Percentiles rank a stretch among this genome's conserved stretches.
These are phyloP conservation scores for Candida pseudoglaebosa DNA, from an alignment of 805 yeast genomes.

Conservation along the genomic window DNA sequence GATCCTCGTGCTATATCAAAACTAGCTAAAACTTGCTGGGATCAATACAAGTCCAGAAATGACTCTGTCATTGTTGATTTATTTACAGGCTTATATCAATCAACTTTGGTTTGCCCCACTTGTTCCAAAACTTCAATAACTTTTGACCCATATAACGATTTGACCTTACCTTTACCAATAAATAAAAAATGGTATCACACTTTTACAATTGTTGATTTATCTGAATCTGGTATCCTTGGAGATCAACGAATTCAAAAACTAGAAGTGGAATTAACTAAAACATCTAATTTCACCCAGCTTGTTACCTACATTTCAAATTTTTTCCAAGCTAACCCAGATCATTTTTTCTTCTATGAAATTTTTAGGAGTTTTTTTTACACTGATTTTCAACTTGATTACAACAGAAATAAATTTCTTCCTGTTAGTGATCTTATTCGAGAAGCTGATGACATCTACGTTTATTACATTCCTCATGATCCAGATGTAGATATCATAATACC, in stretches of 20 bases:
- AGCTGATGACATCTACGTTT: conserved; percentile 63
- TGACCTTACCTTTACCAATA: conserved; percentile 85
- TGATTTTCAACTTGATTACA: conserved; percentile 58
- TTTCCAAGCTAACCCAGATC: conserved; percentile 22
- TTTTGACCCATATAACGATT: conserved; percentile 89
- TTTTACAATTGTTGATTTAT: conserved; percentile 58
- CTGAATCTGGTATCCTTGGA: conserved; percentile 6
- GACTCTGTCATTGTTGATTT: conserved; percentile 82
- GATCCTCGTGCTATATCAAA: conserved; percentile 50
- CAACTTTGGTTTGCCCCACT: conserved; percentile 83
- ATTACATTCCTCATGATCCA: conserved; percentile 48
- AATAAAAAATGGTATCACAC: conserved; percentile 66
- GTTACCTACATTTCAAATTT: conserved; percentile 56
- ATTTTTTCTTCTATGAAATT: conserved; percentile 38
- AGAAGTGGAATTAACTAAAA: conserved; percentile 70
- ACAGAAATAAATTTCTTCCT: conserved; percentile 55
- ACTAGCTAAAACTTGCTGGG: conserved; percentile 77
- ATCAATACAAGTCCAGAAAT: conserved; percentile 71
- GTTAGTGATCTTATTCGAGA: conserved; percentile 61
- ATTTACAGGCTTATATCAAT: conserved; percentile 87
- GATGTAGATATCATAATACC: conserved; percentile 48
- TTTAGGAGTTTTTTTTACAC: conserved; percentile 66
- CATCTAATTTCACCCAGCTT: conserved; percentile 60
- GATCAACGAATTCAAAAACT: conserved; percentile 30
- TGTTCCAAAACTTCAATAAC: conserved; percentile 80